Percentiles rank a stretch among this genome's conserved stretches.
Conservation (phyloP, 441 rosid genomes). For the Cnidoscolus chayamansa region DNA sequence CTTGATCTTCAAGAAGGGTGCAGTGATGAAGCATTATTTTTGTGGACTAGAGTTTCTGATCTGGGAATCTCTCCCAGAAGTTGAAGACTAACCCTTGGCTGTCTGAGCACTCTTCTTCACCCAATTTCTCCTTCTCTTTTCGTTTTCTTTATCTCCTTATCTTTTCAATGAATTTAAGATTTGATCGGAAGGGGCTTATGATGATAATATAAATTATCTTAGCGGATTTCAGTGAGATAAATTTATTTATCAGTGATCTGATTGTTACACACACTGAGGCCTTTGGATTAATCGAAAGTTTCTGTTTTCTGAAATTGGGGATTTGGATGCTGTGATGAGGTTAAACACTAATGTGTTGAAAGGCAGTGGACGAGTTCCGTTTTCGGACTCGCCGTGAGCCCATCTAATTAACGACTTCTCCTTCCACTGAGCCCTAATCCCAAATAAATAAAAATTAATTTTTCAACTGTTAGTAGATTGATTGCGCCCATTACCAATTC, state of each 20-base stretch:
- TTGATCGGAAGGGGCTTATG: constrained; percentile 40
- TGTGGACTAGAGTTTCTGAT: constrained; percentile 99
- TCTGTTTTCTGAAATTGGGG: neutral
- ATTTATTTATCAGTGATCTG: constrained; percentile 61
- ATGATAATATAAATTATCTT: constrained; percentile 65
- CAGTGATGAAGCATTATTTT: constrained; percentile 58
- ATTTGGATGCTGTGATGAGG: constrained; percentile 63
- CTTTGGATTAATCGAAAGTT: neutral
- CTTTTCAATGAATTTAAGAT: neutral
- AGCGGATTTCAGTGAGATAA: constrained; percentile 97
- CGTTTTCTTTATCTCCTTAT: too few species aligned
- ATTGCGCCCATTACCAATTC: constrained; percentile 89
- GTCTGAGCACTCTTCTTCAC: constrained; percentile 66
- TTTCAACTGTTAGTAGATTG: too few species aligned
- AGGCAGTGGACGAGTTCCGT: constrained; percentile 65
- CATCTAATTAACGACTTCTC: constrained; percentile 69
- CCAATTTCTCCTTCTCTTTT: neutral
- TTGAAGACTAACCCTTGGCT: constrained; percentile 99
- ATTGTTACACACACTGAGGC: constrained; percentile 98
- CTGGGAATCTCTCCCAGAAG: constrained; percentile 48
- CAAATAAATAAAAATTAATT: neutral
- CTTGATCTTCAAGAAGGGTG: constrained; percentile 14
- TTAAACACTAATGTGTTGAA: constrained; percentile 47
- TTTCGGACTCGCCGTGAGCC: constrained; percentile 64
- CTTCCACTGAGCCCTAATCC: constrained; percentile 82